A percentile compares a stretch with the other conserved stretches of the same genome.
These are phyloP conservation scores for Suillus clintonianus DNA, from an alignment of 768 basidiomycete species.

Conservation along the genomic window DNA sequence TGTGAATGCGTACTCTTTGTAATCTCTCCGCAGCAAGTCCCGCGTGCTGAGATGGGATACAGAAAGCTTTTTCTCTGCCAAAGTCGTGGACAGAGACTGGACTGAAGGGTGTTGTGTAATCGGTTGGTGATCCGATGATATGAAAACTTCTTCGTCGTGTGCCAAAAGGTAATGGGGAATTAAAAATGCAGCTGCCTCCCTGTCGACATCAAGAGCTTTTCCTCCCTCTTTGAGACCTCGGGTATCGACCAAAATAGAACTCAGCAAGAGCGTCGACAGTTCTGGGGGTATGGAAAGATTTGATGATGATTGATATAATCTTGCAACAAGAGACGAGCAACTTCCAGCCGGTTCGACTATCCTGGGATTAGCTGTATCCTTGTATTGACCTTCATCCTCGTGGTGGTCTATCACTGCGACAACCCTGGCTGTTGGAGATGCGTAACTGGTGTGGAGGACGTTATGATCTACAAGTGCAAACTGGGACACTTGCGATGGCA, in stretches of 20 bases:
- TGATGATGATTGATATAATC: slow-evolving; percentile 17
- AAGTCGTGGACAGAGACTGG: slow-evolving; percentile 50
- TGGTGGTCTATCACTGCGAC: slow-evolving; percentile 90
- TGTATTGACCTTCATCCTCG: slow-evolving; percentile 75
- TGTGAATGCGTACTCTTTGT: slow-evolving; percentile 77
- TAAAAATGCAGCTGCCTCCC: slow-evolving; percentile 64
- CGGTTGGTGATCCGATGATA: slow-evolving; percentile 29
- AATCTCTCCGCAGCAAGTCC: slow-evolving; percentile 91
- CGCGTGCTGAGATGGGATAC: slow-evolving; percentile 66
- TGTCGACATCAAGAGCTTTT: slow-evolving; percentile 72
- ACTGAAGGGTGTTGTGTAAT: slow-evolving; percentile 36
- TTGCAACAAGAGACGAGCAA: slow-evolving; percentile 70
- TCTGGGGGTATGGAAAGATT: slow-evolving; percentile 44
- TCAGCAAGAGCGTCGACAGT: slow-evolving; percentile 75
- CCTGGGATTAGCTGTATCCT: slow-evolving; percentile 63
- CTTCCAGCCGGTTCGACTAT: slow-evolving; percentile 73
- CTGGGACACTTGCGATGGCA: slow-evolving; percentile 40
- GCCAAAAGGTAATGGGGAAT: slow-evolving; percentile 54
- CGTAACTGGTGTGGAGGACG: slow-evolving; percentile 50
- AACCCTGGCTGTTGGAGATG: slow-evolving; percentile 48
- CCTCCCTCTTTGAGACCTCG: slow-evolving; percentile 73
- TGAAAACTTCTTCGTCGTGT: slow-evolving; percentile 13
- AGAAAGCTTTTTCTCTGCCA: slow-evolving; percentile 56
- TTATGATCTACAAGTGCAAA: slow-evolving; percentile 96
- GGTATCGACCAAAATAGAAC: slow-evolving; percentile 87